Evolutionary conservation across 768 basidiomycete species (phyloP).

Genomic region (Guyanaporus albipodus): DNA sequence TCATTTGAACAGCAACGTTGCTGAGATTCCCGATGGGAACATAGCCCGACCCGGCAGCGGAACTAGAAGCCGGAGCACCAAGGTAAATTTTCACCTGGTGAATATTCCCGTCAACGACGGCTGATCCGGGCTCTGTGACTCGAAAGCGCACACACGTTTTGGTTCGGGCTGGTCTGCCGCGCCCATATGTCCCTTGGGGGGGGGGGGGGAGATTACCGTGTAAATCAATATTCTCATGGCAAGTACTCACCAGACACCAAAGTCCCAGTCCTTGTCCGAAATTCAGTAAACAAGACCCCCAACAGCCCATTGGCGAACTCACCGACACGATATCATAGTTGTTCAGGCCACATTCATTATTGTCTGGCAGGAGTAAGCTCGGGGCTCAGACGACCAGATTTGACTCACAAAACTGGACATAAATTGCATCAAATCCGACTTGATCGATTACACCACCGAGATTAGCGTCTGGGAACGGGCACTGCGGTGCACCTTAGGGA

Average conservation of each 20-base stretch:
- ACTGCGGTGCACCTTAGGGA: constrained; percentile 35
- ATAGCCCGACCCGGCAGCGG: constrained; percentile 42
- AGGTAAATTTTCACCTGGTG: constrained; percentile 40
- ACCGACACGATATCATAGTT: constrained; percentile 54
- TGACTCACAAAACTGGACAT: constrained; percentile 58
- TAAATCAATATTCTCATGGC: not conserved
- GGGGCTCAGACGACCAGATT: not conserved
- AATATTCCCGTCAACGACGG: constrained; percentile 1
- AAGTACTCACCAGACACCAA: constrained; percentile 29
- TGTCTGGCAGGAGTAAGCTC: constrained; percentile 27
- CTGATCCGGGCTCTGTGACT: not conserved
- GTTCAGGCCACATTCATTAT: constrained; percentile 42
- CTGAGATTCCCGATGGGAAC: constrained; percentile 30
- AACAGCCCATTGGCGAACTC: constrained; percentile 20
- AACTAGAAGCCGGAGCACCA: constrained; percentile 39
- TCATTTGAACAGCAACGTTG: constrained; percentile 32
- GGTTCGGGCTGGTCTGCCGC: constrained; percentile 37
- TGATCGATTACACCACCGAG: constrained; percentile 56
- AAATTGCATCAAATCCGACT: constrained; percentile 67
- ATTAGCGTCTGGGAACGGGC: constrained; percentile 65
- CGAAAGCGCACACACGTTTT: constrained; percentile 28
- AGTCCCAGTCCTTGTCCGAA: constrained; percentile 43
- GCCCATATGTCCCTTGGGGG: constrained; percentile 44
- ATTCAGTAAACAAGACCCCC: not conserved
- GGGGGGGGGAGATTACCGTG: constrained; percentile 6